Conservation (phyloP, 2,329 filamentous ascomycete genomes). For the Aspergillus brasiliensis region DNA sequence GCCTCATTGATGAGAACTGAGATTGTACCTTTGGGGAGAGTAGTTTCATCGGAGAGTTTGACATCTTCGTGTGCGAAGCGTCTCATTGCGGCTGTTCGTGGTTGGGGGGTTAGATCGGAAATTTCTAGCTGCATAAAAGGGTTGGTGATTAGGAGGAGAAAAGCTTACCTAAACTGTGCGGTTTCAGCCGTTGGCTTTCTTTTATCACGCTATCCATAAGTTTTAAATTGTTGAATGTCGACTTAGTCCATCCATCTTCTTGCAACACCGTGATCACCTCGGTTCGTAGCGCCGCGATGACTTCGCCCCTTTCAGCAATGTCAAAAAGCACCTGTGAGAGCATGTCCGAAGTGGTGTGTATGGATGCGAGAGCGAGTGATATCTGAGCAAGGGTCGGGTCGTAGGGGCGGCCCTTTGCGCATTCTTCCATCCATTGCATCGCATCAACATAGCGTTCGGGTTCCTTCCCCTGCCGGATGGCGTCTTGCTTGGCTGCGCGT, state of each 20-base stretch:
- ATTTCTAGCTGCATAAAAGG: not conserved
- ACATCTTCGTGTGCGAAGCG: constrained; percentile 3
- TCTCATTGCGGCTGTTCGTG: not conserved
- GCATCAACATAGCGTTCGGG: constrained; percentile 20
- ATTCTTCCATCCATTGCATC: constrained; percentile 30
- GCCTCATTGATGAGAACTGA: constrained; percentile 6
- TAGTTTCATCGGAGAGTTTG: constrained; percentile 14
- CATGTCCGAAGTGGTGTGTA: constrained; percentile 28
- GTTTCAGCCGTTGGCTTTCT: constrained; percentile 40
- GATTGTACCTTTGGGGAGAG: constrained; percentile 4
- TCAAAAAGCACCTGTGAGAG: constrained; percentile 25
- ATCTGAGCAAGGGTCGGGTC: constrained; percentile 23
- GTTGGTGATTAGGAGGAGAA: not conserved
- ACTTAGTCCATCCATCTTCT: constrained; percentile 36
- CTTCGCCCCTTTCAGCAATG: constrained; percentile 10
- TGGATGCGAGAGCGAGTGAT: constrained; percentile 23
- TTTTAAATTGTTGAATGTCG: constrained; percentile 41
- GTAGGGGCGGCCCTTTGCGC: constrained; percentile 23
- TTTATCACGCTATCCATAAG: constrained; percentile 49
- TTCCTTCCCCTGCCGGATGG: not conserved
- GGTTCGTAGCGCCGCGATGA: constrained; percentile 20
- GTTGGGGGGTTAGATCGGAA: not conserved
- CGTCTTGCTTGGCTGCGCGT: not conserved
- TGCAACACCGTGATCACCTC: constrained; percentile 24
- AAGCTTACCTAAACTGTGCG: constrained; percentile 21